Evolutionary conservation across 2,329 filamentous ascomycete genomes (phyloP), one percentile per base, ranked within the genome.

Genomic region (Ophiostoma sp.): DNA sequence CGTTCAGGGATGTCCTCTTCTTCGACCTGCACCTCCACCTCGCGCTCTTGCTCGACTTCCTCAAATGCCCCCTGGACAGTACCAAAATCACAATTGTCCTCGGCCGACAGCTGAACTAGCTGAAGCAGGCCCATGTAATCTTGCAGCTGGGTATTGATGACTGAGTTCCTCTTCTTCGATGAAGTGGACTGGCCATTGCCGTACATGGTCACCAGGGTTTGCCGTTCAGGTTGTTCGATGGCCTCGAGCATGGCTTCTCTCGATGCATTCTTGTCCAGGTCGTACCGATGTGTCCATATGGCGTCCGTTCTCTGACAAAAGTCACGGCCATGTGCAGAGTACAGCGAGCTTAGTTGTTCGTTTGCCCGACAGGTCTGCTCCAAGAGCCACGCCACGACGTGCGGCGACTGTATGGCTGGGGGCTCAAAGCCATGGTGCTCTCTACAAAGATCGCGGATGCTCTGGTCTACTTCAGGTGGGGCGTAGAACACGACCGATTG

Each of bases 351-450:
- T 0, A 90, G 76, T 41, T 89, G 84, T 71, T 89, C 86, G 27
- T 86, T 88, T 0, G 78, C 81, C 8, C 79, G 77, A 71, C 89
- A 91, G 0, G 87, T 89, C 69, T 90, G 86, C 64, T 89, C 82
- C 0, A 91, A 79, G 0, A 91, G 81, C 89, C 89, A 91, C 3
- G 76, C 74, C 0, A 90, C 78, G 0, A 78, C 74, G 39, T 76
- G 57, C 1, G 71, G 35, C 0, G 85, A 87, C 68, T 84, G 77
- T 1, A 84, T 71, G 0, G 0, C 0, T 1, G 15, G 17, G 1
- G 54, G 10, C 10, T 44, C 33, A 11, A 39, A n/a, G 23, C 41
- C 20, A 20, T 48, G 17, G 0, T 64, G 72, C 66, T 82, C 81
- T 0, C 75, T 71, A 17, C 79, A 76, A 0, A 83, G 68, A 70